Evolutionary conservation across 306 rosid species (phyloP), one percentile per base, ranked within the genome.

Genomic region (Dalbergia cultrata): DNA sequence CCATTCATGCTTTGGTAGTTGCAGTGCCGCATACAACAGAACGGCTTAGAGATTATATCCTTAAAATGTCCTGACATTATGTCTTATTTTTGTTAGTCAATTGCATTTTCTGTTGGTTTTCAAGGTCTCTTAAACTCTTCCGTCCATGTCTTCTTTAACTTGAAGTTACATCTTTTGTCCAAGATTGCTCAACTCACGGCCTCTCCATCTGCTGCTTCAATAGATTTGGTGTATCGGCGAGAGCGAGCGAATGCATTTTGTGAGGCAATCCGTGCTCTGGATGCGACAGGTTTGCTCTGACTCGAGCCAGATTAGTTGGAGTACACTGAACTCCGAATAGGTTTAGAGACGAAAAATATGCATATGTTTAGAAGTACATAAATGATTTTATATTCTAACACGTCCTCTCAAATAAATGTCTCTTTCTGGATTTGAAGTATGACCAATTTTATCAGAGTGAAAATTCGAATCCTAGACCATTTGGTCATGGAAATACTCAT

Each of bases 261-360:
- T 63, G 98, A 93, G 85, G 99, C 98, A 44, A 93, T 95, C 76
- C 98, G 98, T 62, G 99, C 94, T 82, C 78, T 95, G 66, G 99
- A 93, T 86, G 96, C 96, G 53, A 85, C 99, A 95, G 99, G 97
- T 95, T 80, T 80, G 79, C 62, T 78, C 76, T 16, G 1, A 37
- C 41, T 37, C 5, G 1, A 37, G 41, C 41, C 7, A 37, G 41
- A 37, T 37, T 37, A 37, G 41, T 37, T 37, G 41, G 7, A 37
- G 7, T 37, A 37, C 7, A 37, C 2, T 26, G 3, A 26, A 26
- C 31, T 26, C 1, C 3, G 2, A 26, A 26, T 26, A 26, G 31
- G 31, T 26, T 26, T 26, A 26, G 31, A 26, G 31, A 26, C 31
- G 2, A 26, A 26, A 26, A 26, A 26, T 1, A 26, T 26, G 31